Evolutionary conservation across 441 rosid genomes (phyloP).

Genomic region (Theobroma grandiflorum): DNA sequence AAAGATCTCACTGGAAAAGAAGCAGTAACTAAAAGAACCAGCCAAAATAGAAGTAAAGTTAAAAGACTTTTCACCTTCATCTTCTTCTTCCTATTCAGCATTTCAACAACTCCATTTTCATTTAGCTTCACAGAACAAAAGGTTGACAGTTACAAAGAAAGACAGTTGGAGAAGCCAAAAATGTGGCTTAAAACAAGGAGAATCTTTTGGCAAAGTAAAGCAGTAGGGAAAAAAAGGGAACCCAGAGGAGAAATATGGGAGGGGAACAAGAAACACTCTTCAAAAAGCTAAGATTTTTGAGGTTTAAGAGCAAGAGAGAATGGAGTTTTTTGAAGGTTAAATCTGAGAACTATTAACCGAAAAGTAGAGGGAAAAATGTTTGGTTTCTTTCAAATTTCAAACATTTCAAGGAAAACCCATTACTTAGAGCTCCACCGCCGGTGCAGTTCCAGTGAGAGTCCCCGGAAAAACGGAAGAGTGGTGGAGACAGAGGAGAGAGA

Average conservation of each 20-base stretch:
- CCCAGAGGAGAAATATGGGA: neutral
- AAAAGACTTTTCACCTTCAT: constrained; percentile 41
- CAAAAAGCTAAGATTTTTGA: neutral
- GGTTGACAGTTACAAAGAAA: neutral
- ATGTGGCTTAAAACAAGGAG: constrained; percentile 11
- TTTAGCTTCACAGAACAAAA: constrained; percentile 29
- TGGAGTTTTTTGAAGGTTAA: neutral
- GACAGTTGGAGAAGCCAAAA: constrained; percentile 21
- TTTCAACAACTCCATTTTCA: constrained; percentile 31
- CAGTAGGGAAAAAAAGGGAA: neutral
- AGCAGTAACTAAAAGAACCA: constrained; percentile 47
- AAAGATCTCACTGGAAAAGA: constrained; percentile 61
- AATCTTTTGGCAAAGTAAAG: constrained; percentile 4
- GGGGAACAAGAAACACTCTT: neutral
- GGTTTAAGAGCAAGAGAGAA: neutral
- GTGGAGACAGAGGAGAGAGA: constrained; percentile 3
- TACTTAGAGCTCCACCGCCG: neutral
- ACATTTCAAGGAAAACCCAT: neutral
- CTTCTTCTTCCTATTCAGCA: constrained; percentile 22
- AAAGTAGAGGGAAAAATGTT: constrained; percentile 1
- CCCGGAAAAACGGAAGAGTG: constrained; percentile 17
- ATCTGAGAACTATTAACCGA: constrained; percentile 21
- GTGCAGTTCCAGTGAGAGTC: constrained; percentile 16
- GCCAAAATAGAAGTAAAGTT: constrained; percentile 39
- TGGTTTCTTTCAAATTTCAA: constrained; percentile 2